These are phyloP conservation scores for Candida germanica DNA, from an alignment of 805 yeast species.

Conservation along the genomic window DNA sequence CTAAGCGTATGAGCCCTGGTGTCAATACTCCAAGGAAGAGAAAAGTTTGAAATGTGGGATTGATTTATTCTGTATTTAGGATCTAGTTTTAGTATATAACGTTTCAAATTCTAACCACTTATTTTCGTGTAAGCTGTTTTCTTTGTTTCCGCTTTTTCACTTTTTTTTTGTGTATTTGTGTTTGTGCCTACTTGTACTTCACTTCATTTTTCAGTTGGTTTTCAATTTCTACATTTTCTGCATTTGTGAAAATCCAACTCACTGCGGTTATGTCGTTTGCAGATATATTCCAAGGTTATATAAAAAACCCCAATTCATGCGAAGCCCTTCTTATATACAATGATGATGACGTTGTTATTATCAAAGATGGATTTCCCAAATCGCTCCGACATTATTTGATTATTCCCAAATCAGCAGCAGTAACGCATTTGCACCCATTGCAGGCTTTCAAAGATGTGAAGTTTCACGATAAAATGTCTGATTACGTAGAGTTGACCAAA, in stretches of 20 bases:
- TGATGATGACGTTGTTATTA: constrained; percentile 53
- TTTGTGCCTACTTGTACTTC: too few species aligned
- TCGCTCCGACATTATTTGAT: constrained; percentile 57
- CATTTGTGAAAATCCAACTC: constrained; percentile 2
- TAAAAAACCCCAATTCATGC: constrained; percentile 43
- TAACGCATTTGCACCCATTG: constrained; percentile 51
- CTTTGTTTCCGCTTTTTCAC: too few species aligned
- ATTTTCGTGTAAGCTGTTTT: too few species aligned
- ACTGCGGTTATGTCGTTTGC: constrained; percentile 49
- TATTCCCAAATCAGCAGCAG: constrained; percentile 46
- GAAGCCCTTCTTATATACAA: constrained; percentile 39
- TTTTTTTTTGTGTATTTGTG: too few species aligned
- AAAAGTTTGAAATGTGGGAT: constrained; percentile 16
- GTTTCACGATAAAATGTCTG: constrained; percentile 23
- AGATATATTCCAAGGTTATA: constrained; percentile 46
- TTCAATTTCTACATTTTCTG: too few species aligned
- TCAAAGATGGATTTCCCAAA: constrained; percentile 64
- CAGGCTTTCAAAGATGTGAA: constrained; percentile 39
- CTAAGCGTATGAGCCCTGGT: not conserved
- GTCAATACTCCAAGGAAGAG: constrained; percentile 15
- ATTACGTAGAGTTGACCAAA: constrained; percentile 38
- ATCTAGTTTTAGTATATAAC: not conserved
- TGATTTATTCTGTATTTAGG: too few species aligned
- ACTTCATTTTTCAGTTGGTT: too few species aligned
- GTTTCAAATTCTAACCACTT: not conserved